Base-by-base conservation (phyloP, 2,329 filamentous ascomycete species). In the Remersonia thermophila region DNA sequence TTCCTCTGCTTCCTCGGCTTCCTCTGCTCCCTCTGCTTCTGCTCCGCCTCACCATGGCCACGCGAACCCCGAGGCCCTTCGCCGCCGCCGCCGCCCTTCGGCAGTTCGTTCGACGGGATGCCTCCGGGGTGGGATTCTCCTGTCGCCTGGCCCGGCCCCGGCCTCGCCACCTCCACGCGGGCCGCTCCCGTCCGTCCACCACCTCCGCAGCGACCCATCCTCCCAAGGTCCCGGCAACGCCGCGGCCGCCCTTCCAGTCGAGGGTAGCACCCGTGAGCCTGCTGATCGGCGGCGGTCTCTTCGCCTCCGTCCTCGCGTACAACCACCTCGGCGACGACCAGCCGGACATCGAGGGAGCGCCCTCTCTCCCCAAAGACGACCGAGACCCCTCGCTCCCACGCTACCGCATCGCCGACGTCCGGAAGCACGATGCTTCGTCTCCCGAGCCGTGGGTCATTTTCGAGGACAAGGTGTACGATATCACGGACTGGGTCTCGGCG, bases 381-480 rank as follows among this genome's bases (percentile, higher is more conserved):
- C 57, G 57, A 25, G 61, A 65, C 43, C 58, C 63, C 2, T 53
- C 52, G 8, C 51, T 69, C 2, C 68, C 68, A 11, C 61, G 63
- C 3, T 72, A 62, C 46, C 62, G 65, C 20, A 58, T 75, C 11
- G 53, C 61, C 10, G 67, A 73, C 37, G 53, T 75, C 32, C 66
- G 63, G 3, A 35, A 66, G 34, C 71, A 75, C 44, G 65, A 69
- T n/a, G 58, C 59, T 13, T 59, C 61, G 14, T 71, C 73, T 0
- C 51, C 63, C 1, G 55, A 61, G 8, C 75, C 75, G 2, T 82
- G 77, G 77, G 69, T 82, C 3, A 73, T 70, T n/a, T 65, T 66
- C 36, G 71, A 65, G 16, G 71, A 72, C 50, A 71, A 73, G 38
- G 75, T 82, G 14, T 82, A 81, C 61, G 71, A 82, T 48, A 81